Evolutionary conservation across 2,329 filamentous ascomycete genomes (phyloP).

Genomic region (Cucurbitaria berberidis): DNA sequence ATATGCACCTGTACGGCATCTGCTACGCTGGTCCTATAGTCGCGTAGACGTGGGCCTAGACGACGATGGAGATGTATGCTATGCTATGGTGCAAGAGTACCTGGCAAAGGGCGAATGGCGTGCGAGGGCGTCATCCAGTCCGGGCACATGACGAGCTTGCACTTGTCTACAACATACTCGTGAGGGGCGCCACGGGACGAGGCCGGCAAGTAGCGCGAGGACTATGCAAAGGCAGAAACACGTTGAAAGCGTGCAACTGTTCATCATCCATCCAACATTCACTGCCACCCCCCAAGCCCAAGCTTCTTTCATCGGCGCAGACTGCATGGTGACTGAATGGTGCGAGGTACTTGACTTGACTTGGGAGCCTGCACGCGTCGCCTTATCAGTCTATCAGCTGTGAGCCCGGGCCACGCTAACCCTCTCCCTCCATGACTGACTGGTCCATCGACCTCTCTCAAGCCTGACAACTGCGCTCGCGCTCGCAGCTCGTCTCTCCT

Average conservation of each 20-base stretch:
- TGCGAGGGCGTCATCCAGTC: conserved; percentile 31
- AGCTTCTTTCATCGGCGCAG: too few species aligned
- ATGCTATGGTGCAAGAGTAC: too few species aligned
- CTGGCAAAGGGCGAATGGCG: conserved; percentile 30
- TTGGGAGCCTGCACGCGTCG: not conserved
- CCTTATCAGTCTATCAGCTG: not conserved
- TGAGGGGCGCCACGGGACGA: conserved; percentile 19
- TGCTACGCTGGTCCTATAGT: conserved; percentile 9
- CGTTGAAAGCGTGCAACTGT: not conserved
- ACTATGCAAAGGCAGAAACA: conserved; percentile 5
- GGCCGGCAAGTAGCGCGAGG: conserved; percentile 8
- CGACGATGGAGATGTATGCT: too few species aligned
- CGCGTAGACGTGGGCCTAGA: too few species aligned
- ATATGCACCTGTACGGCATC: not conserved
- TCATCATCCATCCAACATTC: not conserved
- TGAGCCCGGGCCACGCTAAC: not conserved
- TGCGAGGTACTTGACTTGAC: too few species aligned
- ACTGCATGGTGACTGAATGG: too few species aligned
- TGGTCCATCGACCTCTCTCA: conserved; percentile 1
- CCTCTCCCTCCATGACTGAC: conserved; percentile 16
- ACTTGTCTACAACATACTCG: conserved; percentile 3
- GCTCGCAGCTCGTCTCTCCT: conserved; percentile 11
- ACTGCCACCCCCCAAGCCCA: too few species aligned
- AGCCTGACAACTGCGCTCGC: conserved; percentile 11
- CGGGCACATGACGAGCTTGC: conserved; percentile 28